These are phyloP conservation scores for Singerocomus inundabilis DNA, from an alignment of 1,284 basidiomycete species.

Conservation along the genomic window DNA sequence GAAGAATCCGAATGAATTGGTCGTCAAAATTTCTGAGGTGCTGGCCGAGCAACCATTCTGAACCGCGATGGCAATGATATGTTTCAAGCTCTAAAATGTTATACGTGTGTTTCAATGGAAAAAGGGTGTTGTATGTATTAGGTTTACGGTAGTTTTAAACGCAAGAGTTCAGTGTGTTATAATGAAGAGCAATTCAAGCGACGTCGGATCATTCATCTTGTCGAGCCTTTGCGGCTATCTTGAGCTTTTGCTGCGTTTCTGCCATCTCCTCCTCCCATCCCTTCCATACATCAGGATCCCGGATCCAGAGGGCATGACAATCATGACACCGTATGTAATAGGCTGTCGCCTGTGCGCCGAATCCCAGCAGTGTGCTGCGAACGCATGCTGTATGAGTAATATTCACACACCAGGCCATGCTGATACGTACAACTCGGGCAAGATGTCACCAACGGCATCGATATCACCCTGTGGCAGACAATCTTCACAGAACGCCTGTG, in stretches of 20 bases:
- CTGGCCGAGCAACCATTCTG: slow-evolving; percentile 50
- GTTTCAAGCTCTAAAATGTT: no score
- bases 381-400: slow-evolving; percentile 4
- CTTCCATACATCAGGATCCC: slow-evolving; percentile 32
- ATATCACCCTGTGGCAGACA: slow-evolving; percentile 51
- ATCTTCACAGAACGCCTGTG: slow-evolving; percentile 59
- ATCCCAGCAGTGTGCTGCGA: slow-evolving; percentile 42
- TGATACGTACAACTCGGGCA: slow-evolving; percentile 55
- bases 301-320: slow-evolving; percentile 38
- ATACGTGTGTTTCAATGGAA: no score
- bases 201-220: background rate
- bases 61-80: background rate
- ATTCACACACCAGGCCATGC: slow-evolving; percentile 2
- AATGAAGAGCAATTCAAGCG: background rate
- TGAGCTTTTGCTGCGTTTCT: slow-evolving; percentile 35
- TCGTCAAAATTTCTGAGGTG: slow-evolving; percentile 49
- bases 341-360: slow-evolving; percentile 34
- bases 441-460: slow-evolving; percentile 48
- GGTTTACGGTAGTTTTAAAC: background rate
- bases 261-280: slow-evolving; percentile 41
- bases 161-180: background rate
- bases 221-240: slow-evolving; percentile 5
- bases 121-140: background rate
- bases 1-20: slow-evolving; percentile 43
- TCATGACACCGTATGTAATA: slow-evolving; percentile 52